Base-by-base conservation (phyloP, 1,139 yeast genomes). In the Yamadazyma triangularis region DNA sequence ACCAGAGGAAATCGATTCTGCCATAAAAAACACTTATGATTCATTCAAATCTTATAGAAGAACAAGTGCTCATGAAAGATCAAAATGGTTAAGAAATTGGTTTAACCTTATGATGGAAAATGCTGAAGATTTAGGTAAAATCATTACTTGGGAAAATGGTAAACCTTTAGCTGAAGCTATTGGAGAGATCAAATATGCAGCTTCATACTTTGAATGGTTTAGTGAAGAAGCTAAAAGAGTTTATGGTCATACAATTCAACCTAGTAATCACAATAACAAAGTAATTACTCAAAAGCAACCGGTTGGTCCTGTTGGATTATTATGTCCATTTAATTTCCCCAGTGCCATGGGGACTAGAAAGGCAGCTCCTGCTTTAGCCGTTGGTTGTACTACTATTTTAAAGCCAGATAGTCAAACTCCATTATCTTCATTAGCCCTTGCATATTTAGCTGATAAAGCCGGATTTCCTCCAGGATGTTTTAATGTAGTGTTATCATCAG, bases 41-140 rank as follows among this genome's bases (percentile, higher is more conserved):
- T 78, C 94, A 0, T 86, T 83, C 58, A 49, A 65, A 26, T 46
- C 62, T 4, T 86, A 72, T 60, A 73, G 68, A 44, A 71, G 72
- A 30, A 71, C 83, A 3, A 60, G 77, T 9, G 77, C 83, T 25
- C 73, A 85, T 38, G 75, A 81, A 35, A 76, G 96, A 45, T 59
- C 93, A 7, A 59, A 60, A 29, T 66, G 82, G 73, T 69, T 86
- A 43, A 68, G 81, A 45, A 77, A 72, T 29, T 60, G 87, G 64
- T 53, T 51, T 44, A 50, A 62, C 24, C 53, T 65, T 27, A 64
- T 65, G 64, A 51, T 52, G 10, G 71, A 63, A 34, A 65, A 65
- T 36, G 35, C 53, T 29, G 70, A 65, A 22, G 71, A 65, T 47
- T 61, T 65, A 47, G 71, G 69, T 19, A 53, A 52, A 23, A 56